These are phyloP conservation scores for Fusarium guadeloupense DNA, from an alignment of 2,329 filamentous ascomycete species.

Conservation along the genomic window DNA sequence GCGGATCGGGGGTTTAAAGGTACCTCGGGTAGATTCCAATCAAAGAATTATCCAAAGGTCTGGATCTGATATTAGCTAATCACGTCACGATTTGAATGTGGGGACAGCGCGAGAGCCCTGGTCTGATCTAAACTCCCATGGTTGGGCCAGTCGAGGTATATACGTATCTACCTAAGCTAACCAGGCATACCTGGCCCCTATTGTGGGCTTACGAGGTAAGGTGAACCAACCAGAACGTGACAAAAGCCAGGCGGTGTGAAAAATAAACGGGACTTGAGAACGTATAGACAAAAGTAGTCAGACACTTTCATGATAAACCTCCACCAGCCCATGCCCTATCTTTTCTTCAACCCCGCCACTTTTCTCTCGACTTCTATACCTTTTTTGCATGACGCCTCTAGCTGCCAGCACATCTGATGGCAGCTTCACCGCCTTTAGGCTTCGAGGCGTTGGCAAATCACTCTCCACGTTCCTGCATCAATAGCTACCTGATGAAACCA, in stretches of 20 bases:
- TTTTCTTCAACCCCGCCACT: background rate
- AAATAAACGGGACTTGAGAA: conserved; percentile 19
- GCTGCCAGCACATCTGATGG: background rate
- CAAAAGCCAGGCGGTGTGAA: conserved; percentile 13
- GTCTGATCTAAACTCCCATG: background rate
- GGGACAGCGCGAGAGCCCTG: background rate
- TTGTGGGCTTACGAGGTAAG: background rate
- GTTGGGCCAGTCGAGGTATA: background rate
- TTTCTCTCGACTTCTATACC: background rate
- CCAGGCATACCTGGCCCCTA: conserved; percentile 6
- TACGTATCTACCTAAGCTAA: background rate
- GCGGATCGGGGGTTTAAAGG: conserved; percentile 31
- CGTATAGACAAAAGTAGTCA: background rate
- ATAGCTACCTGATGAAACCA: too few species aligned
- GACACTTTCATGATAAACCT: background rate
- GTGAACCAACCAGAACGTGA: background rate
- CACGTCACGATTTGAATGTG: background rate
- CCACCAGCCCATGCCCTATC: background rate
- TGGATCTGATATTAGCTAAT: conserved; percentile 30
- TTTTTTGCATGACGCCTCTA: background rate
- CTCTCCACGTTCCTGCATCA: background rate
- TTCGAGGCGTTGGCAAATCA: background rate
- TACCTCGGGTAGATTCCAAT: conserved; percentile 29
- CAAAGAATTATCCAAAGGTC: conserved; percentile 24
- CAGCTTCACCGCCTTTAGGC: background rate